Conservation (phyloP, 768 basidiomycete species). For the Trametes coccinea region DNA sequence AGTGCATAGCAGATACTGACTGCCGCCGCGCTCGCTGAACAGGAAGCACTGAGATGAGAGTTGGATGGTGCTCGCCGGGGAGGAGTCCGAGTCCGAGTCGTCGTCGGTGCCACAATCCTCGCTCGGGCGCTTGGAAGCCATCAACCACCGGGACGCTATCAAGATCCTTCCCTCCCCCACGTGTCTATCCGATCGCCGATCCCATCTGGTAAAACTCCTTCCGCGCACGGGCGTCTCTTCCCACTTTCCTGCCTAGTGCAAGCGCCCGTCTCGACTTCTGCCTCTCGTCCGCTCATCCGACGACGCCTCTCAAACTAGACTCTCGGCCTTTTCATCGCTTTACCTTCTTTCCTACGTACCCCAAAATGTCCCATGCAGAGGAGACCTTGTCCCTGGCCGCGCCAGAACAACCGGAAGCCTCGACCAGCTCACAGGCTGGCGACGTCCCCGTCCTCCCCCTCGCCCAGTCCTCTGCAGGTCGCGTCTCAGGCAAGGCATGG, state of each 20-base stretch:
- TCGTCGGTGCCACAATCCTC: background rate
- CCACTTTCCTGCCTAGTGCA: background rate
- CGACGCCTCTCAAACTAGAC: background rate
- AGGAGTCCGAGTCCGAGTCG: background rate
- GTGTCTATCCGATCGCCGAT: constrained; percentile 7
- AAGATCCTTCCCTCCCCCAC: constrained; percentile 4
- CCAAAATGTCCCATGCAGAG: constrained; percentile 9
- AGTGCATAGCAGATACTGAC: background rate
- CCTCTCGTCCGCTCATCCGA: constrained; percentile 1
- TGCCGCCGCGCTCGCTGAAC: background rate
- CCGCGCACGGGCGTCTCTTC: background rate
- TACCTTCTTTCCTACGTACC: background rate
- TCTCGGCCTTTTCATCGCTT: background rate
- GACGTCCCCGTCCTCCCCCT: constrained; percentile 30
- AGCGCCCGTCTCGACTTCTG: background rate
- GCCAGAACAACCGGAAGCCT: background rate
- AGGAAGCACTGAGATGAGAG: background rate
- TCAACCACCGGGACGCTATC: background rate
- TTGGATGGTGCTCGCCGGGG: background rate
- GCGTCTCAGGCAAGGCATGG: constrained; percentile 61
- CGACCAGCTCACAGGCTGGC: background rate
- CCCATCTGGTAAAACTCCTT: constrained; percentile 4
- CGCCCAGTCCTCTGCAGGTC: constrained; percentile 61
- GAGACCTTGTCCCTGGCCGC: background rate
- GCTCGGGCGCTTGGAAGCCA: background rate